Conservation (phyloP, 768 basidiomycete species). For the Auricularia sp. region DNA sequence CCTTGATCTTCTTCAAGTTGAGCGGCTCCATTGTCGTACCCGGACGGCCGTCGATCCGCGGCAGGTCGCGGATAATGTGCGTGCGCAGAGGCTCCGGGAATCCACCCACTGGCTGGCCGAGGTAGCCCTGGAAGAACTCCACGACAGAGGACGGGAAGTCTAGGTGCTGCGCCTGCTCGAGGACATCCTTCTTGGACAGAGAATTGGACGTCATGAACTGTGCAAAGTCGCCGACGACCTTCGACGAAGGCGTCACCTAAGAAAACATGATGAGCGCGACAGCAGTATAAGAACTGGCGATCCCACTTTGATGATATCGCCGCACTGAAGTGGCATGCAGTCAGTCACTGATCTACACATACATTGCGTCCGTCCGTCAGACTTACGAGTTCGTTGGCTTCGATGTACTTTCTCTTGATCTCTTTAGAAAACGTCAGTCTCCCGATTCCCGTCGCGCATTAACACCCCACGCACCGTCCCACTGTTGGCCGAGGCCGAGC, state of each 20-base stretch:
- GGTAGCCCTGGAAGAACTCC: slow-evolving; percentile 99
- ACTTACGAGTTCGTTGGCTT: slow-evolving; percentile 87
- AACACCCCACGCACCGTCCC: slow-evolving; percentile 51
- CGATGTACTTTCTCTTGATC: slow-evolving; percentile 97
- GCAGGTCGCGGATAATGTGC: slow-evolving; percentile 85
- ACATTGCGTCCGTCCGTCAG: neutral
- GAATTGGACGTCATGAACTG: slow-evolving; percentile 98
- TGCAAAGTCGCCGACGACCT: slow-evolving; percentile 98
- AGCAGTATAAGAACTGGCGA: neutral
- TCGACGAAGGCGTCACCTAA: slow-evolving; percentile 94
- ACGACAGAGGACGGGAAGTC: slow-evolving; percentile 97
- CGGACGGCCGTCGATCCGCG: slow-evolving; percentile 87
- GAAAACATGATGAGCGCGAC: neutral
- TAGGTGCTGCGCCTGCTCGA: slow-evolving; percentile 75
- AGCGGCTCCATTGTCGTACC: slow-evolving; percentile 79
- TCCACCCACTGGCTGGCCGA: slow-evolving; percentile 94
- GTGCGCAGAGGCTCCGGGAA: slow-evolving; percentile 96
- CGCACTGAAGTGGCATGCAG: slow-evolving; percentile 48
- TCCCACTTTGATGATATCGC: slow-evolving; percentile 84
- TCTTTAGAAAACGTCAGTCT: slow-evolving; percentile 33
- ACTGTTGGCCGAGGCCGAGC: slow-evolving; percentile 92
- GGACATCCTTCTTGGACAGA: slow-evolving; percentile 75
- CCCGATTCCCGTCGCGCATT: neutral
- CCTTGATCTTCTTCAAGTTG: slow-evolving; percentile 94
- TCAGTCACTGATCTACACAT: neutral